Base-by-base conservation (phyloP, 2,329 filamentous ascomycete species). In the Leptographium radiaticola region DNA sequence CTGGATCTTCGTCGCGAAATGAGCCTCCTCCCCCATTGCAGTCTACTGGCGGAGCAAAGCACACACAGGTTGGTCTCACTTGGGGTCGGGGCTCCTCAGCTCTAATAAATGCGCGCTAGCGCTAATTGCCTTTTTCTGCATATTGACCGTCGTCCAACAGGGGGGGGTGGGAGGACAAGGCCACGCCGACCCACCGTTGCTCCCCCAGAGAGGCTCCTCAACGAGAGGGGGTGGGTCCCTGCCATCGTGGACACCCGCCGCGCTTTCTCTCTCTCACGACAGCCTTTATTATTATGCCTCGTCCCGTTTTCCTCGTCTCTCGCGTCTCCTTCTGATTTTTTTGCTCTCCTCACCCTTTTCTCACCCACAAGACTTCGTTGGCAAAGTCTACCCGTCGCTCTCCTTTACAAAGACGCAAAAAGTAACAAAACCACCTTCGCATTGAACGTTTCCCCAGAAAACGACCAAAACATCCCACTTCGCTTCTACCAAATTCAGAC, bases 321-420 rank as follows among this genome's bases (percentile, higher is more conserved):
- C 31, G 43, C 13, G 45, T 51, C 50, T 49, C 56, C 56, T 49
- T 55, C 54, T 52, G 39, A 44, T 58, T 55, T 49, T 30, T 33
- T 34, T 43, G 11, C 20, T 30, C 44, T 34, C 10, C 12, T 33
- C 15, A 13, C 20, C 56, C 56, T 59, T 57, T 48, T 48, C 38
- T 51, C 45, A 55, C 52, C 51, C 53, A 51, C 54, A 55, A 52
- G 69, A 65, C 75, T 77, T 77, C 75, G 75, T 77, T 77, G 75
- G 75, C 75, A 77, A 72, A 77, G 75, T 75, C 73, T 69, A 58
- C 56, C 20, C 51, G 6, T 40, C 39, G 42, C 56, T 49, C 58
- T 25, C 25, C 5, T 5, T 3, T 5, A 3, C 25, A 25, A 25
- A 25, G 5, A 25, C 25, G 25, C 25, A 25, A 25, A 25, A 25